Evolutionary conservation across 768 basidiomycete species (phyloP).

Genomic region (Serendipita indica): DNA sequence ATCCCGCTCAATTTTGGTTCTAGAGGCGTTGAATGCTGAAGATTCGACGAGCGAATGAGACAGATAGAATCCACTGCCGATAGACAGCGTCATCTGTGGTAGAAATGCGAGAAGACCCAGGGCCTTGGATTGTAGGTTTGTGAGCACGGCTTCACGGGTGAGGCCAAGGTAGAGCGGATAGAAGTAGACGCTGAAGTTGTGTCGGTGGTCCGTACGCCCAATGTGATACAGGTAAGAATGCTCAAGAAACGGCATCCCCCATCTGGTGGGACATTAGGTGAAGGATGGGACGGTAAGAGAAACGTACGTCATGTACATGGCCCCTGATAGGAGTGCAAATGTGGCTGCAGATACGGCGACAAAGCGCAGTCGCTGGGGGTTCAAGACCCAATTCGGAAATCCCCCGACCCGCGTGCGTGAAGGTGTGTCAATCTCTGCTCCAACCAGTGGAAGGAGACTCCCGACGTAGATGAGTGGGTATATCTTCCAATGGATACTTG

Average conservation of each 20-base stretch:
- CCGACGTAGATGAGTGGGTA: conserved; percentile 87
- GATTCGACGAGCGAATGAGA: conserved; percentile 24
- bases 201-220: conserved; percentile 83
- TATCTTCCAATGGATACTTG: conserved; percentile 92
- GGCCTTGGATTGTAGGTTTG: conserved; percentile 24
- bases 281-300: too few species aligned
- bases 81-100: conserved; percentile 62
- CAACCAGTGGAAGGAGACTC: conserved; percentile 49
- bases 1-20: background rate
- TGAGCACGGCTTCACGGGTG: conserved; percentile 32
- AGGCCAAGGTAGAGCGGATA: conserved; percentile 77
- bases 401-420: conserved; percentile 16
- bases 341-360: conserved; percentile 50
- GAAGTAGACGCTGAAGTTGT: conserved; percentile 97
- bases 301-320: conserved; percentile 65
- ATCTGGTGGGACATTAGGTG: conserved; percentile 35
- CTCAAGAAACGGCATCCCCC: conserved; percentile 84
- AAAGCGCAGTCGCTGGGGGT: conserved; percentile 45
- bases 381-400: conserved; percentile 25
- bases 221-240: conserved; percentile 91
- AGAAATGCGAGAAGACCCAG: conserved; percentile 61
- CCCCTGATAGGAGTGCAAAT: conserved; percentile 43
- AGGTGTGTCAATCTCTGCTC: conserved; percentile 13
- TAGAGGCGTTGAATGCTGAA: background rate
- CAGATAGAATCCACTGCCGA: conserved; percentile 61